phyloP scores from a whole-genome alignment of 495 filamentous ascomycete species.

The Annulohypoxylon moriforme region DNA sequence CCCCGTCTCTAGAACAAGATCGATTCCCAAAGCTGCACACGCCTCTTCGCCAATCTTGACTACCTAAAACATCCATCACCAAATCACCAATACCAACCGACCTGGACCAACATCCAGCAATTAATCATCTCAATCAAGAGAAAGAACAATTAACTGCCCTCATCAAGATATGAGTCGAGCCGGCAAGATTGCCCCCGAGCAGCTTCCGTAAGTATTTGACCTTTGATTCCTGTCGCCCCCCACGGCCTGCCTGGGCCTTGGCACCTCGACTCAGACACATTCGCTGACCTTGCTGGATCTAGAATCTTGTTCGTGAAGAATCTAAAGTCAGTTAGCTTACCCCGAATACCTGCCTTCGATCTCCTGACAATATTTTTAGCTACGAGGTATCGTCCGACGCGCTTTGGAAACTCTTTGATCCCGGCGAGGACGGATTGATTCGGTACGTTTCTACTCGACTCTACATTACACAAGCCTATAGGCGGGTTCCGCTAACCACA shows the following conservation, averaged over 20 bases:
- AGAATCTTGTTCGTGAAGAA: conserved; percentile 53
- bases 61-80: conserved; percentile 31
- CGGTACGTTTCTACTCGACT: conserved; percentile 36
- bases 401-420: conserved; percentile 52
- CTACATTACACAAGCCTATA: background rate
- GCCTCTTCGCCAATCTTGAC: conserved; percentile 44
- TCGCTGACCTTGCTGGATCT: conserved; percentile 37
- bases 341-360: background rate
- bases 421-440: conserved; percentile 49
- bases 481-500: conserved; percentile 46
- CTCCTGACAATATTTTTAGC: conserved; percentile 26
- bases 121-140: conserved; percentile 22
- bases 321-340: conserved; percentile 43
- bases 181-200: conserved; percentile 90
- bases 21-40: conserved; percentile 44
- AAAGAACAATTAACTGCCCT: conserved; percentile 24
- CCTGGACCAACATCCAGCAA: conserved; percentile 41
- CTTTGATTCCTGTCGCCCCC: conserved; percentile 14
- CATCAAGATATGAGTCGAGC: conserved; percentile 74
- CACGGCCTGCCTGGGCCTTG: background rate
- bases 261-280: background rate
- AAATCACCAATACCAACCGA: conserved; percentile 28
- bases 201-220: conserved; percentile 75
- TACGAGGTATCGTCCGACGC: conserved; percentile 52
- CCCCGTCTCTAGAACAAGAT: conserved; percentile 30